Base-by-base conservation (phyloP, 192 early-diverging fungal genomes). In the Linnemannia schmuckeri region DNA sequence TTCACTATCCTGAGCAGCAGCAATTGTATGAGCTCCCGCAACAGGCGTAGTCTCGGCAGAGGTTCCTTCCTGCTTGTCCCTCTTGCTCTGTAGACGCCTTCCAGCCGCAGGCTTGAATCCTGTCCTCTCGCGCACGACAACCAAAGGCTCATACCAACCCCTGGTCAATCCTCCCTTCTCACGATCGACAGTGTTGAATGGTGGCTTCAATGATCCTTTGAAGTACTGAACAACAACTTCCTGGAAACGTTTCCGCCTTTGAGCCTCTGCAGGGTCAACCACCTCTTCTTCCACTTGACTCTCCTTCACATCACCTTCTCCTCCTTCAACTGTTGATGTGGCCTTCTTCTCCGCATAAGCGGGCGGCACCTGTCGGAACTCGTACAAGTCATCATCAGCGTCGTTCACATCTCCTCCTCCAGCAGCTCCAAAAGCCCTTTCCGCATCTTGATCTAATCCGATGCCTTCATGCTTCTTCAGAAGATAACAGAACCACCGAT, bases 171-270 rank as follows among this genome's bases (percentile, higher is more conserved):
- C 94, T 37, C 93, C 94, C 24, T 77, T 84, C 57, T 90, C 82
- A 5, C 94, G 80, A 54, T 92, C 94, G 41, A 70, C 87, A 44
- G 92, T 92, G 86, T 95, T 95, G 81, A 94, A 95, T 68, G 94
- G 94, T 9, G 94, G 94, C 77, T 94, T 94, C 24, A 94, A 74
- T 6, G 77, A 83, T 30, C 94, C 94, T 30, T 88, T 75, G 74
- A 93, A 94, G 44, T 91, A 81, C 30, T 87, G 83, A 1, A 87
- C 75, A 15, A 90, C 82, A 13, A 88, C 83, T 46, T 77, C 81
- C 52, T 81, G 80, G 75, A 89, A 90, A 30, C 77, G 70, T 33
- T 81, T 87, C 54, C 85, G 75, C 12, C 85, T 68, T 57, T 73
- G 85, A 12, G 79, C 79, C 57, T 87, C 85, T 4, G 63, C 76